phyloP scores from a whole-genome alignment of 257 asterid genomes.

The Vinca minor region DNA sequence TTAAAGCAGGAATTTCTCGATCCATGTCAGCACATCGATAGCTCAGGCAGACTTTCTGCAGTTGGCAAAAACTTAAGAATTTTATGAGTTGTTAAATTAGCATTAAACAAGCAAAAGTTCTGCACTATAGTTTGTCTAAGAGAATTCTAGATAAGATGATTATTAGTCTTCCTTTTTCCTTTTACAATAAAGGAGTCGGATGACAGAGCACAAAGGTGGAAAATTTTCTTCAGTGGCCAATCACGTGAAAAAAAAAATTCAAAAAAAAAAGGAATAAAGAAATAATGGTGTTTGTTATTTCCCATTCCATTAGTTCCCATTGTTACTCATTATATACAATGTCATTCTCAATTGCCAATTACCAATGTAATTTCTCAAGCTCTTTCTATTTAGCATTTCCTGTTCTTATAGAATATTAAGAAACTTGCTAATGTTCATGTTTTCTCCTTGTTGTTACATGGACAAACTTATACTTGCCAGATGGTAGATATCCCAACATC shows the following conservation, averaged over 20 bases:
- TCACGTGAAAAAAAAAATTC: too few relatives aligned
- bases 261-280: too few relatives aligned
- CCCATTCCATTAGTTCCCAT: not conserved
- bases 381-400: not conserved
- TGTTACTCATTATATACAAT: too few relatives aligned
- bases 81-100: not conserved
- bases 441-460: too few relatives aligned
- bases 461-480: not conserved
- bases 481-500: too few relatives aligned
- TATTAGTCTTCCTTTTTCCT: too few relatives aligned
- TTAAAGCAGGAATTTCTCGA: slow-evolving; percentile 95
- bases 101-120: not conserved
- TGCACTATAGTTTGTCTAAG: not conserved
- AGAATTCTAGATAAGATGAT: not conserved
- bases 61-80: slow-evolving; percentile 14
- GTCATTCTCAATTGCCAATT: not conserved
- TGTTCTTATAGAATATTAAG: not conserved
- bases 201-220: too few relatives aligned
- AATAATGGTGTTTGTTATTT: not conserved
- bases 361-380: not conserved
- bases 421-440: not conserved
- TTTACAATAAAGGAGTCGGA: not conserved
- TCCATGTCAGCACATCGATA: slow-evolving; percentile 99
- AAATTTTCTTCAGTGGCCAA: too few relatives aligned
- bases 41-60: slow-evolving; percentile 97